Evolutionary conservation across 116 monocot genomes (phyloP).

Genomic region (Dioscorea cayenensis): DNA sequence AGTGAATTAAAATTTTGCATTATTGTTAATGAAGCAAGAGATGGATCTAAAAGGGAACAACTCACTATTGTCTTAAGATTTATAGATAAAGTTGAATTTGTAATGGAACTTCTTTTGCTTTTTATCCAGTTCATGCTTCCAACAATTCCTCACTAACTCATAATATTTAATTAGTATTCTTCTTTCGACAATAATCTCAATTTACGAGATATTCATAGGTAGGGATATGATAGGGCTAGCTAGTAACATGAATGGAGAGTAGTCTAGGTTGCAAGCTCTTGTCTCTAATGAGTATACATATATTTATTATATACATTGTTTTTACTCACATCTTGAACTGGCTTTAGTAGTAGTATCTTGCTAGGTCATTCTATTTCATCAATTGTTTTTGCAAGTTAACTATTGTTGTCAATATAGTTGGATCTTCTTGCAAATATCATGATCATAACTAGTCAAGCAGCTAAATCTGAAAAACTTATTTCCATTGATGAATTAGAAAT

Average conservation of each 20-base stretch:
- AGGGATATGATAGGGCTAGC: slow-evolving; percentile 14
- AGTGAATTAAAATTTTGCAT: neutral
- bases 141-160: neutral
- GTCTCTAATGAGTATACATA: neutral
- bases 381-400: slow-evolving; percentile 5
- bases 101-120: neutral
- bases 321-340: slow-evolving; percentile 6
- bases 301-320: slow-evolving; percentile 16
- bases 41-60: neutral
- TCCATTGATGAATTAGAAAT: slow-evolving; percentile 11
- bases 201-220: neutral
- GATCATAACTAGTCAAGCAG: neutral
- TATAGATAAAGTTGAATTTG: neutral
- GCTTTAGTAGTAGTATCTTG: slow-evolving; percentile 1
- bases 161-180: too few species aligned
- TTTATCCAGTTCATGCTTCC: neutral
- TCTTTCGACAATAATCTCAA: too few species aligned
- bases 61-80: neutral
- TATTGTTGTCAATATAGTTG: slow-evolving; percentile 1
- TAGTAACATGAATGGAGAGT: slow-evolving; percentile 10
- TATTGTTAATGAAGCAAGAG: neutral
- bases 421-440: neutral
- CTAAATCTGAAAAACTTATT: neutral
- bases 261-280: slow-evolving; percentile 1
- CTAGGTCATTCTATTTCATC: slow-evolving; percentile 4